phyloP scores from a whole-genome alignment of 345 rosid species.

The Camelina laxa region DNA sequence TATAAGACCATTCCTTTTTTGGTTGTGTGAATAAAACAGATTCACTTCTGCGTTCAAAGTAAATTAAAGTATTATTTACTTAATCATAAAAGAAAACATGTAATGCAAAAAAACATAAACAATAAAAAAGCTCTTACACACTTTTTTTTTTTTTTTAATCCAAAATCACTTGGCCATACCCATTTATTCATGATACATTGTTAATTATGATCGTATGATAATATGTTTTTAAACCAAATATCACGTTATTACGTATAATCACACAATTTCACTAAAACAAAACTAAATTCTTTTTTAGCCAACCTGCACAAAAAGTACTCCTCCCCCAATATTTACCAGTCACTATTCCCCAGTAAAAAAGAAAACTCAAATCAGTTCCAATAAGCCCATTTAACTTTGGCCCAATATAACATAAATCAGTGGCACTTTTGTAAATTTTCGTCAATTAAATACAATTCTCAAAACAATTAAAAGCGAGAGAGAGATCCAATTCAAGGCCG shows the following conservation, averaged over 20 bases:
- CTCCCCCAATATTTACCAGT: neutral
- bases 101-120: neutral
- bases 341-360: neutral
- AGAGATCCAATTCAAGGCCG: slow-evolving; percentile 2
- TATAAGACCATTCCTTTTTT: no score
- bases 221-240: neutral
- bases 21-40: no score
- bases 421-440: neutral
- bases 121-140: neutral
- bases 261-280: neutral
- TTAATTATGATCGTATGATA: neutral
- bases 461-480: neutral
- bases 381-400: neutral
- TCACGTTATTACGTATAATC: neutral
- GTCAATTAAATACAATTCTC: neutral
- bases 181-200: neutral
- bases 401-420: neutral
- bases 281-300: neutral
- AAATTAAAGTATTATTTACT: neutral
- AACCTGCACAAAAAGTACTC: neutral
- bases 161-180: neutral
- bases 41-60: neutral
- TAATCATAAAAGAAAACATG: neutral
- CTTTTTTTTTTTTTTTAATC: neutral
- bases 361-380: neutral